Percentiles rank a stretch among this genome's conserved stretches.
Conservation (phyloP, 2,329 filamentous ascomycete species). For the Diaporthe citriasiana region DNA sequence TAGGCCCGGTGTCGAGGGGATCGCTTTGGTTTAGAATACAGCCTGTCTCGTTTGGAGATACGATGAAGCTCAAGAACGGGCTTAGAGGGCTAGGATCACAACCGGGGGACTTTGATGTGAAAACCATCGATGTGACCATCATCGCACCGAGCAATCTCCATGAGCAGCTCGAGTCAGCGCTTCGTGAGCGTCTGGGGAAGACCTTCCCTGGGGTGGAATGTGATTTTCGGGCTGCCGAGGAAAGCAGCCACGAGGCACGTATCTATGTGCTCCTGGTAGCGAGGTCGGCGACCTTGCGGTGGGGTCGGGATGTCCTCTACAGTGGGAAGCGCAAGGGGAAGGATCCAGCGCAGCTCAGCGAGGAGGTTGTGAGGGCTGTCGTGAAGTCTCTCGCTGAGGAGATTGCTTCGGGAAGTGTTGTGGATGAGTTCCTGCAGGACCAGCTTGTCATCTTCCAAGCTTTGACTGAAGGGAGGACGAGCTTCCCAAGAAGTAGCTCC, state of each 20-base stretch:
- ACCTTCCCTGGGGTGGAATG: conserved; percentile 61
- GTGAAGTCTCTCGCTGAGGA: conserved; percentile 62
- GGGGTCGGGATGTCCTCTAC: conserved; percentile 64
- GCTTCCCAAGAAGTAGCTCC: conserved; percentile 52
- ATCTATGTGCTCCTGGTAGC: conserved; percentile 72
- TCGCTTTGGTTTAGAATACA: conserved; percentile 61
- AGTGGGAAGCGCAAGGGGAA: conserved; percentile 41
- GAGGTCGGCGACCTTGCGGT: conserved; percentile 60
- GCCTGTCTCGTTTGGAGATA: conserved; percentile 52
- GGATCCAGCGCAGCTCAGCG: conserved; percentile 49
- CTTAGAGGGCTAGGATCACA: neutral
- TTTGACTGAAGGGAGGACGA: conserved; percentile 66
- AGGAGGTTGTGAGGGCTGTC: conserved; percentile 60
- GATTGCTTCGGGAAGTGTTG: conserved; percentile 59
- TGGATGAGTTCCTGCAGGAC: conserved; percentile 72
- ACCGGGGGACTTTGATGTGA: conserved; percentile 53
- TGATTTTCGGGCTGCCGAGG: conserved; percentile 62
- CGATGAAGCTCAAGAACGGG: conserved; percentile 54
- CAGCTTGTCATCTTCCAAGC: conserved; percentile 73
- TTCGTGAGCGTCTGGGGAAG: conserved; percentile 56
- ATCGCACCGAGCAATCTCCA: conserved; percentile 63
- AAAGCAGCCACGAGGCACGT: conserved; percentile 64
- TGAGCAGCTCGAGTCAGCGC: conserved; percentile 55
- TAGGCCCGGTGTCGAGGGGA: conserved; percentile 56
- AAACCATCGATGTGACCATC: conserved; percentile 64